Conservation (phyloP, 352 stramenopile species). For the Phytophthora ohioensis region DNA sequence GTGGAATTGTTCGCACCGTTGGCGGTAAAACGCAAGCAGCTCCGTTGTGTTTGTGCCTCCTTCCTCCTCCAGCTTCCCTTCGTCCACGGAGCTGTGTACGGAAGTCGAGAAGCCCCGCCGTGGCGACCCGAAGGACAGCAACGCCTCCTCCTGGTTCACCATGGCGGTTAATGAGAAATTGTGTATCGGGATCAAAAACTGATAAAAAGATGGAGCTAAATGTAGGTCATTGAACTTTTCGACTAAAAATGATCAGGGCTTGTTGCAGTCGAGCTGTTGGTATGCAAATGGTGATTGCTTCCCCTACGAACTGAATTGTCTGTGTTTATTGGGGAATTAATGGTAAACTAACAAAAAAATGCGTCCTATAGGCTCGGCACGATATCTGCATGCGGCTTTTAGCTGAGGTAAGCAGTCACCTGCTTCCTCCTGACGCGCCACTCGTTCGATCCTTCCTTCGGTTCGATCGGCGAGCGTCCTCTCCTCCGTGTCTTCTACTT, state of each 20-base stretch:
- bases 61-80: slow-evolving; percentile 18
- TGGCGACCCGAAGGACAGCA: slow-evolving; percentile 69
- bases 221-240: neutral
- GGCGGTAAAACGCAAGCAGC: slow-evolving; percentile 72
- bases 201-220: neutral
- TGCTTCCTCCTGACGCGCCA: slow-evolving; percentile 21
- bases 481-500: slow-evolving; percentile 23
- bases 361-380: slow-evolving; percentile 23
- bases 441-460: slow-evolving; percentile 34
- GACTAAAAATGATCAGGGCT: slow-evolving; percentile 1
- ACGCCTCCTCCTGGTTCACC: slow-evolving; percentile 42
- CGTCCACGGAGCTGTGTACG: slow-evolving; percentile 26
- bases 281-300: neutral
- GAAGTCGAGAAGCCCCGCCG: slow-evolving; percentile 45
- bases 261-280: neutral
- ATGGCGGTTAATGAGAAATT: slow-evolving; percentile 23
- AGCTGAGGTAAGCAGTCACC: slow-evolving; percentile 8
- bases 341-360: slow-evolving; percentile 44
- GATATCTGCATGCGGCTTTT: slow-evolving; percentile 22
- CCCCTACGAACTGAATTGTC: slow-evolving; percentile 30
- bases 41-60: slow-evolving; percentile 23
- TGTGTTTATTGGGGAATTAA: slow-evolving; percentile 40
- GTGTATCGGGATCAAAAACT: slow-evolving; percentile 6
- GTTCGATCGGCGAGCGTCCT: slow-evolving; percentile 32
- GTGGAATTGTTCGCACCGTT: slow-evolving; percentile 75